These are phyloP conservation scores for Chlamydomonas reinhardtii DNA, from an alignment of 163 green algal species.

Conservation along the genomic window DNA sequence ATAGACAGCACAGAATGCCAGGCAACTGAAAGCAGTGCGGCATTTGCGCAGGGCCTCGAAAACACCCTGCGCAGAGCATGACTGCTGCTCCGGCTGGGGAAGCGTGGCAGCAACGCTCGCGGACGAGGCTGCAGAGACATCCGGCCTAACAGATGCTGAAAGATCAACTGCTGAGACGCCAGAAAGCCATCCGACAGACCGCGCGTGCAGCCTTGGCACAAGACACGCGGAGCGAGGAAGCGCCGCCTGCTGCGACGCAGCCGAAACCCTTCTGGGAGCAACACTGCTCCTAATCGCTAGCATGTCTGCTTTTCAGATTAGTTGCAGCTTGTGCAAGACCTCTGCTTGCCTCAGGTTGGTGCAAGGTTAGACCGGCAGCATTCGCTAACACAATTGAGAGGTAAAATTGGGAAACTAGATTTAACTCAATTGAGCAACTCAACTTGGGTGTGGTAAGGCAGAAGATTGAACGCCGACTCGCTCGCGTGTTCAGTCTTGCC, in stretches of 20 bases:
- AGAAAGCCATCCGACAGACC: background rate
- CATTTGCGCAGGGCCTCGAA: conserved; percentile 40
- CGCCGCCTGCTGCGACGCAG: conserved; percentile 18
- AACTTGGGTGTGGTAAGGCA: too few relatives aligned
- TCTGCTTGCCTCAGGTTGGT: too few relatives aligned
- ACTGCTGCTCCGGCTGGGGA: background rate
- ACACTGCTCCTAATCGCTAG: conserved; percentile 32
- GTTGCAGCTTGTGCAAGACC: too few relatives aligned
- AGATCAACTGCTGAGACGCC: too few relatives aligned
- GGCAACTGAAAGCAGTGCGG: conserved; percentile 35
- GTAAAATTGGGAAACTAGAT: too few relatives aligned
- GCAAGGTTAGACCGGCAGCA: too few relatives aligned
- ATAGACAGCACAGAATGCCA: conserved; percentile 51
- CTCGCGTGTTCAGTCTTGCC: too few relatives aligned
- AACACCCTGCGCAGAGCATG: background rate
- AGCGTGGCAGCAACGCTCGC: background rate
- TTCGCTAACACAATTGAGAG: too few relatives aligned
- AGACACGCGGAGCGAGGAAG: background rate
- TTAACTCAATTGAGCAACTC: too few relatives aligned
- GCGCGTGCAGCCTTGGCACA: too few relatives aligned
- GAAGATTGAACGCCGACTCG: too few relatives aligned
- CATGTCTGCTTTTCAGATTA: background rate
- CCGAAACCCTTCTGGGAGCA: conserved; percentile 16
- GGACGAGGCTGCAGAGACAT: background rate
- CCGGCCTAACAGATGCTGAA: too few relatives aligned